Base-by-base conservation (phyloP, 345 rosid genomes). In the Dimocarpus longan region DNA sequence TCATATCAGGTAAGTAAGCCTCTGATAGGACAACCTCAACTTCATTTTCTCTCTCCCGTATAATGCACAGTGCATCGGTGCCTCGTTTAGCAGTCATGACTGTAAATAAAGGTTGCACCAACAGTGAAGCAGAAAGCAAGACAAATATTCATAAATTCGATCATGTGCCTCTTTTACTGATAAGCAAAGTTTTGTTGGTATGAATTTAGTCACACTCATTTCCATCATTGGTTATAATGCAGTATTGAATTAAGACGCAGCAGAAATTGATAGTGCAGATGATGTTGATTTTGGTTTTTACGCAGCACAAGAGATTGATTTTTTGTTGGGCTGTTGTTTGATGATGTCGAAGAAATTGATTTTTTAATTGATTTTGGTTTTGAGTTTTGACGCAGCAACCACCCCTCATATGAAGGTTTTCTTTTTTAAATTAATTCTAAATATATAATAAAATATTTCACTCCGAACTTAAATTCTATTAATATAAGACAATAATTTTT, bases 11-110 rank as follows among this genome's bases (percentile, higher is more conserved):
- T 75, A 89, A 79, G 69, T 74, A 66, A 42, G 73, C 62, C 63
- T 92, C 92, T 10, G 87, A 83, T 39, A 92, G 82, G 32, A 92
- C 71, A 70, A 89, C 87, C 76, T 85, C 85, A 5, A 90, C 56
- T 66, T 82, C 77, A 10, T 66, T 46, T 74, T 70, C 73, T 70
- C 71, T 80, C 60, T 83, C 82, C 50, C 66, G 77, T 48, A 85
- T 26, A 73, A 88, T 86, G 78, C 57, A 59, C 59, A 80, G 68
- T 42, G 89, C 88, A 15, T 88, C 89, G 5, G 67, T 37, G 67
- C 82, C 90, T 65, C 78, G 71, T 71, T 70, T 76, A 66, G 91
- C 87, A 32, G 90, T 84, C 28, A 81, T 56, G 28, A 89, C 94
- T 89, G 85, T 75, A 82, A 60, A 21, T 19, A 19, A 81, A 59